Conservation (phyloP, 192 early-diverging fungal species). For the Rhizophagus clarus region DNA sequence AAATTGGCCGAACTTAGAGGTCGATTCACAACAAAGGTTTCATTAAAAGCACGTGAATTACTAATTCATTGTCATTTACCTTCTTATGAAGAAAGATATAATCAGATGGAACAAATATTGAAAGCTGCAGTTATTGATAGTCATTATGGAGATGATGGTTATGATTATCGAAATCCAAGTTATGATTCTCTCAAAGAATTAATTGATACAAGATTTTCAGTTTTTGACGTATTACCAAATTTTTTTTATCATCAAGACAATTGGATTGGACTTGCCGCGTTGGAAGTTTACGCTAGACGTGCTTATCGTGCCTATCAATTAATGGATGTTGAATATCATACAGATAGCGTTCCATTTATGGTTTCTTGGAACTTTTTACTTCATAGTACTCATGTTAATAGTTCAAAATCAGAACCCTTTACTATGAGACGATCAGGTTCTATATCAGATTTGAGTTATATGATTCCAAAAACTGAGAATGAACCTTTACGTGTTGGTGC, state of each 20-base stretch:
- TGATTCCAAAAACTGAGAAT: slow-evolving; percentile 69
- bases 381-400: slow-evolving; percentile 52
- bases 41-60: slow-evolving; percentile 93
- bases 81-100: slow-evolving; percentile 83
- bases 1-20: slow-evolving; percentile 77
- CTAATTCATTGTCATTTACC: slow-evolving; percentile 93
- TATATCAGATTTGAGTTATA: slow-evolving; percentile 80
- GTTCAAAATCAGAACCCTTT: slow-evolving; percentile 34
- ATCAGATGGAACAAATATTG: slow-evolving; percentile 85
- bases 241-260: slow-evolving; percentile 90
- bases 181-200: slow-evolving; percentile 80
- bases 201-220: slow-evolving; percentile 91
- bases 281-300: slow-evolving; percentile 96
- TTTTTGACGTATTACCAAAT: slow-evolving; percentile 90
- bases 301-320: slow-evolving; percentile 98
- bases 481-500: slow-evolving; percentile 83
- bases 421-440: slow-evolving; percentile 70
- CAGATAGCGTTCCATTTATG: slow-evolving; percentile 65
- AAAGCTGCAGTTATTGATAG: slow-evolving; percentile 72
- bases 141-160: slow-evolving; percentile 74
- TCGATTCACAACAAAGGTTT: slow-evolving; percentile 80
- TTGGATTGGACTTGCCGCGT: slow-evolving; percentile 79
- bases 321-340: slow-evolving; percentile 76
- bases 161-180: slow-evolving; percentile 70
- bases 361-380: slow-evolving; percentile 81